Base-by-base conservation (phyloP, 768 basidiomycete genomes). In the Russula griseocarnosa region DNA sequence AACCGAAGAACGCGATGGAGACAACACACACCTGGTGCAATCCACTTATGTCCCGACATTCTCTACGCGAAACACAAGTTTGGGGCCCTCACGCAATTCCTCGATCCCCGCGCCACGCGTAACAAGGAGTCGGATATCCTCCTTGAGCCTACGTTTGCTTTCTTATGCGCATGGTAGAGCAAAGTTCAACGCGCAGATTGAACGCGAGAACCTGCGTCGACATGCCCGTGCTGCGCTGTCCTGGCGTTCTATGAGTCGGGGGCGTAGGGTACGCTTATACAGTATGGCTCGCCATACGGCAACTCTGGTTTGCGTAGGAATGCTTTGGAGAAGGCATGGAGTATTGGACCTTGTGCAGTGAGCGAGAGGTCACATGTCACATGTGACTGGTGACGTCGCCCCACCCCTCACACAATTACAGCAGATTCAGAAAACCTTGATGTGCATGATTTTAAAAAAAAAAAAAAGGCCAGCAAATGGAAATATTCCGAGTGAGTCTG, bases 41-140 rank as follows among this genome's bases (percentile, higher is more conserved):
- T 58, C 53, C 66, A 60, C 58, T 58, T 66, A 52, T 26, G 57
- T 47, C 7, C 62, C 66, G 13, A 51, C 46, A 22, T 64, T 62
- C 32, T 24, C 52, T 5, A 16, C 30, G 20, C 40, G 49, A 55
- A 64, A 60, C 22, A 55, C 62, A 6, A 66, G 3, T 38, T 38
- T n/a, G n/a, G n/a, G n/a, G n/a, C n/a, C n/a, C n/a, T n/a, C n/a
- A 5, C 36, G 26, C 50, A 46, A 50, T 30, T 36, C 40, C 40
- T 55, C 55, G 5, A 57, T 55, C 10, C 44, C 54, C 24, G 65
- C 55, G 4, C 65, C 60, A 8, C 62, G 66, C 47, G 66, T 58
- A 7, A 63, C 56, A 16, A 66, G 55, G 24, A 64, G 38, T 11
- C 20, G 11, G 36, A 59, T n/a, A 22, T 24, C 57, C 11, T 58